Conservation (phyloP, 441 rosid species). For the Hura crepitans region DNA sequence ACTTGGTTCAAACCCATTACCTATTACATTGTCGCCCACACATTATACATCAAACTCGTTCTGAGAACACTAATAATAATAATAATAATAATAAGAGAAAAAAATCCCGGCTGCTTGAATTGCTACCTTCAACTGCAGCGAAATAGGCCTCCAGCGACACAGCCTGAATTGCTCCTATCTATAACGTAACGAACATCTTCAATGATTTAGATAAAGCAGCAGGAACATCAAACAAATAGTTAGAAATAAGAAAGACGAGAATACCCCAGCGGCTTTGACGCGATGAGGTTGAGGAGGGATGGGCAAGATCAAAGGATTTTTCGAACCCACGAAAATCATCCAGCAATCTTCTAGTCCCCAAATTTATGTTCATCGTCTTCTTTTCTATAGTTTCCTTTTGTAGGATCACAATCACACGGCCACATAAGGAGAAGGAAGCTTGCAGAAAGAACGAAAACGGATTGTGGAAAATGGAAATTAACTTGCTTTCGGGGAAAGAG, state of each 20-base stretch:
- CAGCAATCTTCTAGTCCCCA: slow-evolving; percentile 49
- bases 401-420: not conserved
- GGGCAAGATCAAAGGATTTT: slow-evolving; percentile 77
- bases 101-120: not conserved
- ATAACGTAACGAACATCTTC: slow-evolving; percentile 10
- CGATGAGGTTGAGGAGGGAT: slow-evolving; percentile 85
- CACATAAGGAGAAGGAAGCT: no score
- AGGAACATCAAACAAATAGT: not conserved
- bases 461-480: not conserved
- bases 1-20: slow-evolving; percentile 48
- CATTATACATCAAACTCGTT: not conserved
- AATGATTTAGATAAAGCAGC: not conserved
- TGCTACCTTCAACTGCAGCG: slow-evolving; percentile 56
- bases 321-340: slow-evolving; percentile 54
- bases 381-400: not conserved
- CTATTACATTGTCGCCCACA: slow-evolving; percentile 19
- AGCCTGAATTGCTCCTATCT: slow-evolving; percentile 85
- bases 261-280: slow-evolving; percentile 87
- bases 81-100: not conserved
- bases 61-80: not conserved
- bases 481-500: not conserved
- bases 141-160: slow-evolving; percentile 74
- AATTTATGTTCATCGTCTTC: slow-evolving; percentile 27
- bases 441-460: not conserved
- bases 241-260: not conserved